Percentiles rank a stretch among this genome's conserved stretches.
Conservation (phyloP, 345 rosid species). For the Hevea brasiliensis region DNA sequence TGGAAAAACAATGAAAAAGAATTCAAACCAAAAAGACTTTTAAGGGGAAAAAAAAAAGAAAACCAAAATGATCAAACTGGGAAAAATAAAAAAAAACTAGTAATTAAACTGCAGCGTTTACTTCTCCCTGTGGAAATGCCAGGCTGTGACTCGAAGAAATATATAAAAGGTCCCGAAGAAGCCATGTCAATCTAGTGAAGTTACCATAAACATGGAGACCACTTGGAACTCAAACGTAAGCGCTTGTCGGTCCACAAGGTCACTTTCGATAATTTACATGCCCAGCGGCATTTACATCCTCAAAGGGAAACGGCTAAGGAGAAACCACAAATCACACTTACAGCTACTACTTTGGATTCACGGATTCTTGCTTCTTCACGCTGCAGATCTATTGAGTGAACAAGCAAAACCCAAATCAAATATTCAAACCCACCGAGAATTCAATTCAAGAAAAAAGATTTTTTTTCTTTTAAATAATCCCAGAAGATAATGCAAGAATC, state of each 20-base stretch:
- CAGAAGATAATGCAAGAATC: not conserved
- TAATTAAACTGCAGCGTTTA: not conserved
- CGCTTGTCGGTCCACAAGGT: too few relatives aligned
- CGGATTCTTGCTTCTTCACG: not conserved
- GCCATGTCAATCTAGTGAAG: too few relatives aligned
- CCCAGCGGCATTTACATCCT: too few relatives aligned
- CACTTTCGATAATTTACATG: too few relatives aligned
- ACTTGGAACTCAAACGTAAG: too few relatives aligned
- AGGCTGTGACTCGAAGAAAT: conserved; percentile 32
- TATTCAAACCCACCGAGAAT: conserved; percentile 5
- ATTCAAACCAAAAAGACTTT: too few relatives aligned
- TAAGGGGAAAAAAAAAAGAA: too few relatives aligned
- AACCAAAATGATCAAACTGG: not conserved
- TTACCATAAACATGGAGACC: too few relatives aligned
- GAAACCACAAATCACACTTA: not conserved
- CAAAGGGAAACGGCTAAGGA: too few relatives aligned
- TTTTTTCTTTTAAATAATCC: not conserved
- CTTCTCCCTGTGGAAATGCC: conserved; percentile 29
- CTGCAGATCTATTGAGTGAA: conserved; percentile 21
- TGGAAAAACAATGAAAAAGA: too few relatives aligned
- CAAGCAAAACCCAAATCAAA: conserved; percentile 2
- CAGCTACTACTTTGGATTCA: too few relatives aligned
- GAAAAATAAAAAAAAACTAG: too few relatives aligned
- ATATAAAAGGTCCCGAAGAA: not conserved
- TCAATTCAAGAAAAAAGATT: not conserved